Percentiles rank a stretch among this genome's conserved stretches.
These are phyloP conservation scores for Leavenworthia alabamica DNA, from an alignment of 345 rosid species.

Conservation along the genomic window DNA sequence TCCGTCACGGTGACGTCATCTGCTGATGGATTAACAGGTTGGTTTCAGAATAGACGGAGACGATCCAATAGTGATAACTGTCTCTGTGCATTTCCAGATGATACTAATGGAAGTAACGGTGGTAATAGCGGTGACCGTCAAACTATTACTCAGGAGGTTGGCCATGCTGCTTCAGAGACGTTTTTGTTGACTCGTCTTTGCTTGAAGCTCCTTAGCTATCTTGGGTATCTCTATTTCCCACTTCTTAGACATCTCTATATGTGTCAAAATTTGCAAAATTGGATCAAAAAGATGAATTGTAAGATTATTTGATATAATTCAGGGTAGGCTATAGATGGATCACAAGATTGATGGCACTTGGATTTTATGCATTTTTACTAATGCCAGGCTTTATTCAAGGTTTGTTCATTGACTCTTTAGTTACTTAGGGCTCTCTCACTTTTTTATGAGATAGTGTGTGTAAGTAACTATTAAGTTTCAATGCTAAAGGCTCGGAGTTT, in stretches of 20 bases:
- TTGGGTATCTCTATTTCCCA: constrained; percentile 50
- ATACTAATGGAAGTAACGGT: constrained; percentile 5
- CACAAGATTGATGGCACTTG: constrained; percentile 82
- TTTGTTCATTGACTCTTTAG: constrained; percentile 16
- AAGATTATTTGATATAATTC: too few species aligned
- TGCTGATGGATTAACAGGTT: constrained; percentile 6
- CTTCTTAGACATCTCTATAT: too few species aligned
- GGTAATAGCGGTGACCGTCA: constrained; percentile 23
- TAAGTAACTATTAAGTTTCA: too few species aligned
- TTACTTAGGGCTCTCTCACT: too few species aligned
- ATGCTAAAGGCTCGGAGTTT: too few species aligned
- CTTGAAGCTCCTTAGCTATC: constrained; percentile 59
- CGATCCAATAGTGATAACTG: constrained; percentile 55
- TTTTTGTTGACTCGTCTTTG: constrained; percentile 55
- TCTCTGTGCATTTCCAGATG: constrained; percentile 38
- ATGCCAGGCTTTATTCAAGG: constrained; percentile 98
- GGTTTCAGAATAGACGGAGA: constrained; percentile 52
- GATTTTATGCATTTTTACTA: constrained; percentile 70
- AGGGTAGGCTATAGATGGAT: constrained; percentile 99
- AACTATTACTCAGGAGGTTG: constrained; percentile 45
- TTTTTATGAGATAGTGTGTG: too few species aligned
- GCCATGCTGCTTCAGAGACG: constrained; percentile 62
- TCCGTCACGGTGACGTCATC: not conserved
- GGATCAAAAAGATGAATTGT: too few species aligned
- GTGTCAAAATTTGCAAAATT: too few species aligned